These are phyloP conservation scores for Gillenia trifoliata DNA, from an alignment of 306 rosid species.

Conservation along the genomic window DNA sequence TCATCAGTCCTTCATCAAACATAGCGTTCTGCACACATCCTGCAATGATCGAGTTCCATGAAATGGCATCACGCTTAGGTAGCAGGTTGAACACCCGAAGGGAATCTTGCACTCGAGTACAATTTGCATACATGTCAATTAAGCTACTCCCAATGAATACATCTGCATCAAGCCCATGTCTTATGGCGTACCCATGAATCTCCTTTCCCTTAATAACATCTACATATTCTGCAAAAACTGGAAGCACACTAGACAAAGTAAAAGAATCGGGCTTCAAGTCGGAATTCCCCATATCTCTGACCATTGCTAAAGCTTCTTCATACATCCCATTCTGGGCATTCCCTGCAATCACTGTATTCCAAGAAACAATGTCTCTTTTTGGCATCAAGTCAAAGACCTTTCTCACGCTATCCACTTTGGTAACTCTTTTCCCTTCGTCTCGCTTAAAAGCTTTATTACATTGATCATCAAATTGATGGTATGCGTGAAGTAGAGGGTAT, in stretches of 20 bases:
- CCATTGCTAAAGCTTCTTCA: constrained; percentile 46
- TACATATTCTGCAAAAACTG: constrained; percentile 64
- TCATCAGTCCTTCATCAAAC: constrained; percentile 55
- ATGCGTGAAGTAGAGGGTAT: neutral
- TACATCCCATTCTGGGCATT: constrained; percentile 63
- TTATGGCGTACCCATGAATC: constrained; percentile 67
- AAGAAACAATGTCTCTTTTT: constrained; percentile 65
- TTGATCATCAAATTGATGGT: neutral
- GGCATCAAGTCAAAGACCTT: constrained; percentile 77
- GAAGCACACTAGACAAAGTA: constrained; percentile 80
- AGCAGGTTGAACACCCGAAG: constrained; percentile 41
- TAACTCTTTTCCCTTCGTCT: neutral
- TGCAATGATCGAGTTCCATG: constrained; percentile 82
- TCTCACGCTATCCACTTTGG: constrained; percentile 29
- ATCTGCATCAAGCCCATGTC: constrained; percentile 61
- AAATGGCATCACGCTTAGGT: constrained; percentile 46
- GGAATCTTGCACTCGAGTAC: constrained; percentile 47
- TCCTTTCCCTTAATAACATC: constrained; percentile 66
- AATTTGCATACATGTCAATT: constrained; percentile 87
- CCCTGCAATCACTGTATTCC: constrained; percentile 80
- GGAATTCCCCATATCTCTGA: constrained; percentile 51
- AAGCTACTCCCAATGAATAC: constrained; percentile 77
- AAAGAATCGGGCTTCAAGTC: constrained; percentile 63
- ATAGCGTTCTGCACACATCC: constrained; percentile 85
- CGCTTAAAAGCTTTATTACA: neutral